phyloP scores from a whole-genome alignment of 2,329 filamentous ascomycete species.

The Cercospora canescens region DNA sequence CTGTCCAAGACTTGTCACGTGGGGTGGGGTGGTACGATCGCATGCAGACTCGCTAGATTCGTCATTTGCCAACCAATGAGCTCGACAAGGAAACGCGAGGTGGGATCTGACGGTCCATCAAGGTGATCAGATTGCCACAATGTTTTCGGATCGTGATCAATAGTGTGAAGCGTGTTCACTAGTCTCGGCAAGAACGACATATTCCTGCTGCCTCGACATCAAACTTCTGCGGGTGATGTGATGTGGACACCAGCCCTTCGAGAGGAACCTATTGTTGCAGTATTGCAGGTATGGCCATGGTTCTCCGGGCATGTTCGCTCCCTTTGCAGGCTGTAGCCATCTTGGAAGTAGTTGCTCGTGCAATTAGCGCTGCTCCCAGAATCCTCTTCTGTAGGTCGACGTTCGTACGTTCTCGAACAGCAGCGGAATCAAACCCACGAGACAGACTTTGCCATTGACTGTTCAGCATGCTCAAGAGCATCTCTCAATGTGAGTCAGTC shows the following conservation, averaged over 20 bases:
- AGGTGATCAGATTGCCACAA: not conserved
- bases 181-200: not conserved
- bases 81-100: not conserved
- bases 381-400: not conserved
- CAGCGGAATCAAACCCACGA: not conserved
- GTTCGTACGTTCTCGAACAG: not conserved
- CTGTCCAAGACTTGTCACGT: not conserved
- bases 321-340: not conserved
- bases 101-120: not conserved
- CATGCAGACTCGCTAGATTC: not conserved
- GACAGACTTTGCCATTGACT: not conserved
- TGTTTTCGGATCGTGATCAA: not conserved
- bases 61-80: not conserved
- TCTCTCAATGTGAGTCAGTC: not conserved
- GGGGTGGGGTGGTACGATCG: constrained; percentile 7
- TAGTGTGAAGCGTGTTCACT: not conserved
- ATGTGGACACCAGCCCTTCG: not conserved
- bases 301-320: no score
- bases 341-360: not conserved
- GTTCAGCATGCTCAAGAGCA: not conserved
- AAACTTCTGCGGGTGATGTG: not conserved
- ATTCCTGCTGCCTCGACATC: not conserved
- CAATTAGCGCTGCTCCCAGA: not conserved
- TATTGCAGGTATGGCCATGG: not conserved
- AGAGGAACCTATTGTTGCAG: not conserved